Percentiles rank a stretch among this genome's conserved stretches.
phyloP scores from a whole-genome alignment of 176 grass and related monocot genomes.

The Oryza officinalis region DNA sequence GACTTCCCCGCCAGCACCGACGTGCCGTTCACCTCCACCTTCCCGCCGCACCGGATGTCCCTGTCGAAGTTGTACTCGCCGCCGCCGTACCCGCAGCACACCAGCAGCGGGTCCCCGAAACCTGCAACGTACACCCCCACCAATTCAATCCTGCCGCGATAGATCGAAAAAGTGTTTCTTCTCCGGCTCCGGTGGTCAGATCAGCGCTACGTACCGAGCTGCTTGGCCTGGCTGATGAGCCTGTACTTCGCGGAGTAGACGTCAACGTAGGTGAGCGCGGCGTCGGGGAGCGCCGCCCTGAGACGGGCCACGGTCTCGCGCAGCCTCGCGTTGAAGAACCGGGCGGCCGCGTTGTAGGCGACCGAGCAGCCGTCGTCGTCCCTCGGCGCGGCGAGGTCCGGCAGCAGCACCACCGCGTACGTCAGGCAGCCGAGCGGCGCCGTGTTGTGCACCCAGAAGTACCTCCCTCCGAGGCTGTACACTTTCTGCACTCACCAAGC shows the following conservation, averaged over 20 bases:
- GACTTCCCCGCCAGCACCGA: slow-evolving; percentile 26
- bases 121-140: not conserved
- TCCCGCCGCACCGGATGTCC: slow-evolving; percentile 10
- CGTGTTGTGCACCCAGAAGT: slow-evolving; percentile 45
- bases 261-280: slow-evolving; percentile 14
- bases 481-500: slow-evolving; percentile 1
- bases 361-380: slow-evolving; percentile 12
- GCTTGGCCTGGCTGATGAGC: slow-evolving; percentile 7
- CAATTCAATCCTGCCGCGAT: not conserved
- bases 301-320: slow-evolving; percentile 16
- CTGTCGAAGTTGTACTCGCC: slow-evolving; percentile 31
- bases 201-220: not conserved
- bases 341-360: slow-evolving; percentile 5
- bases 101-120: slow-evolving; percentile 23
- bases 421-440: slow-evolving; percentile 23
- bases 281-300: slow-evolving; percentile 14
- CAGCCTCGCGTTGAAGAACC: slow-evolving; percentile 25
- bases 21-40: slow-evolving; percentile 2
- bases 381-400: not conserved
- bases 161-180: not conserved
- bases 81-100: slow-evolving; percentile 19
- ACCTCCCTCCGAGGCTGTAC: slow-evolving; percentile 31
- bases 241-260: slow-evolving; percentile 33
- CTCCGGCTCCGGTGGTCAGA: not conserved
- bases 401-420: slow-evolving; percentile 13